These are phyloP conservation scores for Amanita rubescens DNA, from an alignment of 768 basidiomycete species.

Conservation along the genomic window DNA sequence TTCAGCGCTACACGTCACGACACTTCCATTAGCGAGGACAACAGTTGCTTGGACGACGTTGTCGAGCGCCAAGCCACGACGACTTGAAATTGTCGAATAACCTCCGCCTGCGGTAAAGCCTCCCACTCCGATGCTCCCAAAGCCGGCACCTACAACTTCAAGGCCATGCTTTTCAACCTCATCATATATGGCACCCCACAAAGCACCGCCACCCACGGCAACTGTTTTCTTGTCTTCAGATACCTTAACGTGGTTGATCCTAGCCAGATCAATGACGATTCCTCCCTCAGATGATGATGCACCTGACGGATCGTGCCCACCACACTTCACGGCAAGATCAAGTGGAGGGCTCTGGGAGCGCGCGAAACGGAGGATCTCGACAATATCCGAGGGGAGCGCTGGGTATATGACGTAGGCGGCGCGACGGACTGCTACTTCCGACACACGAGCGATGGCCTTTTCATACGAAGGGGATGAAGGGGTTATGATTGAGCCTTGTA, in stretches of 20 bases:
- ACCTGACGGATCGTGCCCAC: slow-evolving; percentile 5
- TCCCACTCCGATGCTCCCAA: slow-evolving; percentile 11
- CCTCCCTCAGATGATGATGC: slow-evolving; percentile 12
- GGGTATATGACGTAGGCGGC: slow-evolving; percentile 7
- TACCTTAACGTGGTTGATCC: slow-evolving; percentile 7
- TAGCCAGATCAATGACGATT: slow-evolving; percentile 13
- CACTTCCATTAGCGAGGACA: slow-evolving; percentile 16
- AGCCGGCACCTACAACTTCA: slow-evolving; percentile 11
- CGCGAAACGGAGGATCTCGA: slow-evolving; percentile 6
- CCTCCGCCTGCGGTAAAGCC: slow-evolving; percentile 11
- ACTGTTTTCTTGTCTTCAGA: slow-evolving; percentile 12
- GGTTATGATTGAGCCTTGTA: not conserved
- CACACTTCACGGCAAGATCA: slow-evolving; percentile 14
- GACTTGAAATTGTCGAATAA: slow-evolving; percentile 7
- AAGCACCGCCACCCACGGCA: too few species aligned
- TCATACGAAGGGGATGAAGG: not conserved
- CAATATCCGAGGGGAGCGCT: not conserved
- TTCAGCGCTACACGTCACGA: too few species aligned
- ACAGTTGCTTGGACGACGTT: slow-evolving; percentile 14
- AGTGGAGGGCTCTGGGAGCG: slow-evolving; percentile 8
- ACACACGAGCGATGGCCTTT: not conserved
- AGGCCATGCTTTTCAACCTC: slow-evolving; percentile 7
- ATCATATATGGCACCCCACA: slow-evolving; percentile 14
- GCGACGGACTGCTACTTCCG: slow-evolving; percentile 3
- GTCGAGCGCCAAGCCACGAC: slow-evolving; percentile 7